Evolutionary conservation across 495 filamentous ascomycete genomes (phyloP).

Genomic region (Neurospora sp.): DNA sequence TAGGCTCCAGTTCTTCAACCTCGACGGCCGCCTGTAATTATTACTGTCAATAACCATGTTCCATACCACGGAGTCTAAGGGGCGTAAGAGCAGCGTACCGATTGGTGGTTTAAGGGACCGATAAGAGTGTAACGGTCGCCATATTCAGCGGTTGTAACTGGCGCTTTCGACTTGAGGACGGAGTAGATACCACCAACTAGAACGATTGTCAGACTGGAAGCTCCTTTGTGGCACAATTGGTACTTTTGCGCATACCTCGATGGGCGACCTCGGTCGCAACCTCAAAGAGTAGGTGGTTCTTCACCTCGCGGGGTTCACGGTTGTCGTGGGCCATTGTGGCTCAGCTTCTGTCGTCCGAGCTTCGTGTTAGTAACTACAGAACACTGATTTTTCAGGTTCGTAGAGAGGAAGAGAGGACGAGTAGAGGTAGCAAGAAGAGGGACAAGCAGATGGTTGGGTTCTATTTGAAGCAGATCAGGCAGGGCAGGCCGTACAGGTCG

Average conservation of each 20-base stretch:
- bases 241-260: conserved; percentile 49
- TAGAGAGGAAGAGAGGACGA: background rate
- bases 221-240: background rate
- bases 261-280: conserved; percentile 95
- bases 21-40: conserved; percentile 71
- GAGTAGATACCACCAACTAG: conserved; percentile 97
- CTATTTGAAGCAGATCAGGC: background rate
- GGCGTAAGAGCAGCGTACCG: conserved; percentile 44
- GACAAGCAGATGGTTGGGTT: background rate
- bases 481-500: background rate
- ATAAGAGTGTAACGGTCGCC: conserved; percentile 93
- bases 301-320: conserved; percentile 35
- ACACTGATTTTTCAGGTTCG: background rate
- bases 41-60: conserved; percentile 5
- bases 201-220: conserved; percentile 5
- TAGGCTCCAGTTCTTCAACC: conserved; percentile 83
- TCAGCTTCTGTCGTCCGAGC: background rate
- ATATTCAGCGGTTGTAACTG: conserved; percentile 97
- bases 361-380: background rate
- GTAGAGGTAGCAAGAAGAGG: background rate
- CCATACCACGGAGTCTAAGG: background rate
- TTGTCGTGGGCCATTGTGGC: conserved; percentile 23
- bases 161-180: conserved; percentile 96
- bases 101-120: conserved; percentile 83
- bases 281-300: conserved; percentile 67